These are phyloP conservation scores for Calonectria ilicicola DNA, from an alignment of 2,329 filamentous ascomycete species.

Conservation along the genomic window DNA sequence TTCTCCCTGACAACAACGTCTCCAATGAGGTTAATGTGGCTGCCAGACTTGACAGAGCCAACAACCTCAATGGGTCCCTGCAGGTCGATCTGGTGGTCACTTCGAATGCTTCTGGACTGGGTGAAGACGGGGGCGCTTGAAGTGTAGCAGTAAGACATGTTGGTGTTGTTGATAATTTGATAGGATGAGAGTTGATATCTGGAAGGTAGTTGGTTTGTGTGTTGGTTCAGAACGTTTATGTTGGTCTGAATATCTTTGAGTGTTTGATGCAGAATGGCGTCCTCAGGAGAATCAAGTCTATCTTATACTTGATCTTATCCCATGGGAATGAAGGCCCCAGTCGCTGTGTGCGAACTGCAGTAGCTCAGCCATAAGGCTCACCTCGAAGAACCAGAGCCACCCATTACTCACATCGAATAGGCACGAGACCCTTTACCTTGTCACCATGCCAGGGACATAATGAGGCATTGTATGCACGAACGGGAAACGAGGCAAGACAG, in stretches of 20 bases:
- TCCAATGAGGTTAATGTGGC: conserved; percentile 57
- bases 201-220: not conserved
- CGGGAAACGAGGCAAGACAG: not conserved
- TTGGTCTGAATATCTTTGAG: not conserved
- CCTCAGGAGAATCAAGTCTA: conserved; percentile 10
- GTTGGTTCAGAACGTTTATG: conserved; percentile 1
- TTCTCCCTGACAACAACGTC: conserved; percentile 58
- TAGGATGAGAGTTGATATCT: not conserved
- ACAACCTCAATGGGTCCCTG: conserved; percentile 60
- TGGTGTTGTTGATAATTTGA: not conserved
- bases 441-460: conserved; percentile 7
- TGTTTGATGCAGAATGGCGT: not conserved
- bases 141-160: conserved; percentile 44
- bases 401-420: conserved; percentile 15
- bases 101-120: conserved; percentile 55
- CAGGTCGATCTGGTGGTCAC: conserved; percentile 54
- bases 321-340: conserved; percentile 13
- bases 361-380: conserved; percentile 29
- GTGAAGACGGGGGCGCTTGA: conserved; percentile 39
- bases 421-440: conserved; percentile 25
- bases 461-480: conserved; percentile 10
- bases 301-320: conserved; percentile 19
- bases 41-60: conserved; percentile 59
- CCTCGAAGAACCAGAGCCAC: not conserved
- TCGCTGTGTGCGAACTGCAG: conserved; percentile 20